Evolutionary conservation across 2,329 filamentous ascomycete genomes (phyloP).

Genomic region (Colletotrichum sp.): DNA sequence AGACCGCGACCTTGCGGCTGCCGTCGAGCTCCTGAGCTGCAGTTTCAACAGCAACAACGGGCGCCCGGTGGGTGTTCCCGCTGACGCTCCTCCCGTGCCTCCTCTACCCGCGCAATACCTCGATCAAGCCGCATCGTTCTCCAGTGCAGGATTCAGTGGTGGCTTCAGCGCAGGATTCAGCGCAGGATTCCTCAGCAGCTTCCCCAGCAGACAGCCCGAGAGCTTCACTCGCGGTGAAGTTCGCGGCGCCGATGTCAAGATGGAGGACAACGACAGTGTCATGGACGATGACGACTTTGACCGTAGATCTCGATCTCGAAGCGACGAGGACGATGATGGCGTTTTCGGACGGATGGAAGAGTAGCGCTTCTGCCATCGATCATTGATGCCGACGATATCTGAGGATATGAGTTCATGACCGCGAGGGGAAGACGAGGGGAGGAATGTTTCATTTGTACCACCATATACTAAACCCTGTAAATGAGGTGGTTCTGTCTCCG

Average conservation of each 20-base stretch:
- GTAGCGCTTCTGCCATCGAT: slow-evolving; percentile 41
- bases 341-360: slow-evolving; percentile 98
- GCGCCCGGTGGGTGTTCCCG: slow-evolving; percentile 65
- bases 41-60: slow-evolving; percentile 81
- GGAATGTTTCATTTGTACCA: slow-evolving; percentile 55
- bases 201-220: slow-evolving; percentile 64
- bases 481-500: slow-evolving; percentile 66
- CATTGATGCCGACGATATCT: slow-evolving; percentile 20
- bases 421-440: slow-evolving; percentile 28
- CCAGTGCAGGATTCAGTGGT: slow-evolving; percentile 59
- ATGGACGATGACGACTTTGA: slow-evolving; percentile 73
- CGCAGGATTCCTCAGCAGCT: slow-evolving; percentile 67
- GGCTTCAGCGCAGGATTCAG: slow-evolving; percentile 58
- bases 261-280: slow-evolving; percentile 69
- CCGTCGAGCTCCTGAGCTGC: slow-evolving; percentile 88
- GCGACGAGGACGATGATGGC: slow-evolving; percentile 91
- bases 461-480: slow-evolving; percentile 46
- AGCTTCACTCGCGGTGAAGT: slow-evolving; percentile 68
- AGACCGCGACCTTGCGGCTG: slow-evolving; percentile 86
- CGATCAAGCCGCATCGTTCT: slow-evolving; percentile 61
- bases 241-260: slow-evolving; percentile 67
- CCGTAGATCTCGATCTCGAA: slow-evolving; percentile 64
- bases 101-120: slow-evolving; percentile 83
- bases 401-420: slow-evolving; percentile 24
- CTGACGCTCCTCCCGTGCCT: slow-evolving; percentile 86